Evolutionary conservation across 1,284 basidiomycete species (phyloP).

Genomic region (Afroboletus lepidellus): DNA sequence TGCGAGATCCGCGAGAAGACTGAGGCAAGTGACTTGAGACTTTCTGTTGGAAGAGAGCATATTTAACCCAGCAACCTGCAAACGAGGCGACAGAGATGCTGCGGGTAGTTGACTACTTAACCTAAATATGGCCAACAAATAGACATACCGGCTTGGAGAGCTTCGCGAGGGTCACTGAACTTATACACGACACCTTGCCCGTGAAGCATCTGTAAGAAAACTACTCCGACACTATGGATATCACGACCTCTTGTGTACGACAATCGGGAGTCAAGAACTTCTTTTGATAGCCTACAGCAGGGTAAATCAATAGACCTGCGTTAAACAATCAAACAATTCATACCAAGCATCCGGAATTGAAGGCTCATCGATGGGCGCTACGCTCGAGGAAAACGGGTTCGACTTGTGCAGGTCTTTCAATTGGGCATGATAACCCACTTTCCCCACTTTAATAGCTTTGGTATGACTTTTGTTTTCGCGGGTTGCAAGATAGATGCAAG

Average conservation of each 20-base stretch:
- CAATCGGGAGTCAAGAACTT: constrained; percentile 67
- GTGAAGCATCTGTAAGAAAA: constrained; percentile 74
- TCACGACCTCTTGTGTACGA: constrained; percentile 70
- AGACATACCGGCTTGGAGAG: constrained; percentile 44
- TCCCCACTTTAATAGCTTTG: constrained; percentile 65
- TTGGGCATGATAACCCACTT: constrained; percentile 59
- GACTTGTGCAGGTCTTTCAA: constrained; percentile 72
- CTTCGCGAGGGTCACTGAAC: constrained; percentile 42
- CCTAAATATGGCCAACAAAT: background rate
- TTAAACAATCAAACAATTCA: background rate
- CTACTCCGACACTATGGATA: constrained; percentile 71
- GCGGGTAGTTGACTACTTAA: background rate
- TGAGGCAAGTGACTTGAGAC: constrained; percentile 48
- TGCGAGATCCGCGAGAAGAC: constrained; percentile 41
- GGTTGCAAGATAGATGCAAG: constrained; percentile 57
- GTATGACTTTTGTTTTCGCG: constrained; percentile 46
- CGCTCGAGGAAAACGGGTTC: constrained; percentile 57
- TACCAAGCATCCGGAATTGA: constrained; percentile 62
- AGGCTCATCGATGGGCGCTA: constrained; percentile 35
- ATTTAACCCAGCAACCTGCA: constrained; percentile 49
- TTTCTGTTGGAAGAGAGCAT: constrained; percentile 63
- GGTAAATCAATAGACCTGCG: background rate
- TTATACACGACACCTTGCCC: constrained; percentile 62
- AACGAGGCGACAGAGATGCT: constrained; percentile 52
- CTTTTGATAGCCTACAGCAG: constrained; percentile 56